Evolutionary conservation across 495 filamentous ascomycete species (phyloP).

Genomic region (Poronia punctata): DNA sequence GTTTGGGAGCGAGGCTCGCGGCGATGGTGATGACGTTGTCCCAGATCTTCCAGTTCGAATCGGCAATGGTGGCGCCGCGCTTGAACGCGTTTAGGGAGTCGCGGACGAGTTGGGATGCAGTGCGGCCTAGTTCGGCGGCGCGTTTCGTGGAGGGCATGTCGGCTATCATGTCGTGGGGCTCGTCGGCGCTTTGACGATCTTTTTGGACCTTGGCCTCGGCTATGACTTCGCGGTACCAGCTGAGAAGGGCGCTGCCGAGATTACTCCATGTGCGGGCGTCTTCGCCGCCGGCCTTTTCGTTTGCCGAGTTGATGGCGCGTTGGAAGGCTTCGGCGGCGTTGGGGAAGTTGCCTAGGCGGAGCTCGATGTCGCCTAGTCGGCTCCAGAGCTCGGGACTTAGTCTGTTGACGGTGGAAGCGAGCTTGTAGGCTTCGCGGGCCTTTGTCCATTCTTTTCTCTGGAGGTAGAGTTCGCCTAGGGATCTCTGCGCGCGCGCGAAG

Average conservation of each 20-base stretch:
- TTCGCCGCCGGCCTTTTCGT: slow-evolving; percentile 63
- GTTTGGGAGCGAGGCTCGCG: slow-evolving; percentile 59
- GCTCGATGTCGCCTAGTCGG: slow-evolving; percentile 76
- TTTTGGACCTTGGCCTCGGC: slow-evolving; percentile 30
- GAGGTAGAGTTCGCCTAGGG: slow-evolving; percentile 71
- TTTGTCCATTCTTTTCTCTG: slow-evolving; percentile 53
- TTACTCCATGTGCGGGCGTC: slow-evolving; percentile 95
- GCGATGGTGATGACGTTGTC: slow-evolving; percentile 88
- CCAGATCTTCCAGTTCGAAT: slow-evolving; percentile 86
- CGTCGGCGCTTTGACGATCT: slow-evolving; percentile 17
- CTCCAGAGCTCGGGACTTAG: slow-evolving; percentile 82
- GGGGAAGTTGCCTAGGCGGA: slow-evolving; percentile 67
- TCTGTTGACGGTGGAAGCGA: slow-evolving; percentile 69
- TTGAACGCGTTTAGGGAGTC: slow-evolving; percentile 81
- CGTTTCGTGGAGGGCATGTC: slow-evolving; percentile 15
- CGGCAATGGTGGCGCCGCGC: slow-evolving; percentile 69
- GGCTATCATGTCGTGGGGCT: slow-evolving; percentile 17
- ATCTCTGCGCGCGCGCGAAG: slow-evolving; percentile 82
- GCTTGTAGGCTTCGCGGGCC: slow-evolving; percentile 69
- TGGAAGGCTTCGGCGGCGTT: slow-evolving; percentile 84
- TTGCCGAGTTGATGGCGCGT: slow-evolving; percentile 51
- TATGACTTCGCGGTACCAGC: slow-evolving; percentile 33
- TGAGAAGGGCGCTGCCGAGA: slow-evolving; percentile 69
- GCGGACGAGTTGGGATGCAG: slow-evolving; percentile 48
- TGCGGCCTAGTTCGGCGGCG: slow-evolving; percentile 17